Base-by-base conservation (phyloP, 2,329 filamentous ascomycete genomes). In the Cordyceps militaris region DNA sequence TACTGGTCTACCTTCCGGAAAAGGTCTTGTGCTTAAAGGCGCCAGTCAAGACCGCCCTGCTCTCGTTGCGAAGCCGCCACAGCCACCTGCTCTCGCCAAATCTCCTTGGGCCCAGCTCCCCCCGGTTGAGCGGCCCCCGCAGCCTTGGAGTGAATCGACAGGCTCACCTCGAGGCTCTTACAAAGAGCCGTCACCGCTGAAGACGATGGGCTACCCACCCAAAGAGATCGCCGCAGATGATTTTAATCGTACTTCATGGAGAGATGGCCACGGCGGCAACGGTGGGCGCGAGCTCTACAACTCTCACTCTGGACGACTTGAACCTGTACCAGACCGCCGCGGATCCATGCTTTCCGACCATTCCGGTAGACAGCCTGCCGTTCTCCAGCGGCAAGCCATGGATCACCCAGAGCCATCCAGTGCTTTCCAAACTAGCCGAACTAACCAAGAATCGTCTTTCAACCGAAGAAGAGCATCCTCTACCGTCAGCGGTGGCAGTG, bases 221-320 rank as follows among this genome's bases (percentile, higher is more conserved):
- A 90, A 91, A 67, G 92, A 97, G 69, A 96, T 97, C 62, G 90
- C 91, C 6, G 89, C 92, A 0, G 94, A 97, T 70, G 93, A 96
- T 63, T 97, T 97, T 67, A 95, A 87, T 69, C 83, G 94, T 61
- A 84, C 87, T 54, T 82, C 86, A 34, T 96, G 89, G 86, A 82
- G 88, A 66, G 91, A 96, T 61, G 82, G 85, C 5, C 78, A 79
- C 36, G 68, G 76, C 0, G 78, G 81, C 57, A 36, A 10, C 42
- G 78, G 80, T 11, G 85, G 83, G 61, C 80, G 89, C 58, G 92
- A 97, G 70, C 77, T 97, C 0, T 97, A 86, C 74, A 97, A 97
- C 69, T 96, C 93, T n/a, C 88, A 95, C 57, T 96, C 91, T 56
- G 93, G 93, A 19, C 87, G 91, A 52, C 96, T 96, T 65, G 93